Evolutionary conservation across 108 stramenopile species (phyloP), one percentile per base, ranked within the genome.

Genomic region (Seminavis robusta): DNA sequence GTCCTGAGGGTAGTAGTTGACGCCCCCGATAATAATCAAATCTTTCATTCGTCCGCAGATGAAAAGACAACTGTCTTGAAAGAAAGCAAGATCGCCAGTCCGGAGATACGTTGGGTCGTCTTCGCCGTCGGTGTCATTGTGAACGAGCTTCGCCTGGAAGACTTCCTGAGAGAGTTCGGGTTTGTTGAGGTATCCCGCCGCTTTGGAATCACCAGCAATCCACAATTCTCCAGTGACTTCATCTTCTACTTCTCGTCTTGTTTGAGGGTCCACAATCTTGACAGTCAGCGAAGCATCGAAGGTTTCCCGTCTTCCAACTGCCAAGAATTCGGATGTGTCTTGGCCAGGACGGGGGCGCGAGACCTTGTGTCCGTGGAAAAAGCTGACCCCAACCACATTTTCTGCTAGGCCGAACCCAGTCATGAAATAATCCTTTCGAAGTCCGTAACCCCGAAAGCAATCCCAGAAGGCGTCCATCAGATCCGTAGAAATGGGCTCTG

Each of bases 71-170:
- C 52, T 76, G 0, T 66, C 24, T 37, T 74, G 52, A 26, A 86
- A 1, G 52, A 90, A 90, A 10, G 80, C 88, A 16, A 80, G 34
- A 56, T 90, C 88, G 4, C 85, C 88, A 4, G 88, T 86, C 8
- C 78, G 60, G 13, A 86, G 41, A 38, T 56, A 89, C 4, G 28
- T 19, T 11, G 26, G 15, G 19, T 27, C 48, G 4, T 28, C 40
- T 10, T 37, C 36, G 13, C 36, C 36, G 13, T 13, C 36, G 13
- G 11, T 37, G 13, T 13, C 36, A 37, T 37, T 37, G 9, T 37
- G 36, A 10, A 11, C 13, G 7, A 56, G 54, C 21, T 17, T 40
- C 6, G 40, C 54, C 3, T 45, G 44, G 19, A 58, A 58, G 49
- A 25, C 39, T 17, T 28, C 28, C 19, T 32, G 24, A 15, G 41